Base-by-base conservation (phyloP, 2,329 filamentous ascomycete species). In the Talaromyces marneffei region DNA sequence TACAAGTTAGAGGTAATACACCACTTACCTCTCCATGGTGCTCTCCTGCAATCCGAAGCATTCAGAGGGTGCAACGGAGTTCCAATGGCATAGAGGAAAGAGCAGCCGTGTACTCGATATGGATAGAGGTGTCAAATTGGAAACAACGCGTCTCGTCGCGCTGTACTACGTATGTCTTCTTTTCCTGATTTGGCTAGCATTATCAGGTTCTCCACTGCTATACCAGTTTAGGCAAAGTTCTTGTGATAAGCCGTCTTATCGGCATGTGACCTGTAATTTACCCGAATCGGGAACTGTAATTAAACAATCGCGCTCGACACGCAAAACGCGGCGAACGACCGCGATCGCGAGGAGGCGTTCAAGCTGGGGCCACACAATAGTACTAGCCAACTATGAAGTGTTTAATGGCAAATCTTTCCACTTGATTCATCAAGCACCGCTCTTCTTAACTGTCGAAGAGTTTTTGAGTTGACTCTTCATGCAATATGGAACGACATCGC, bases 301-400 rank as follows among this genome's bases (percentile, higher is more conserved):
- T 62, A 61, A 57, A 58, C 44, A 57, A 58, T 58, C 60, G 54
- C 54, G 46, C 35, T 27, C 46, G 56, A 40, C 55, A 62, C 60
- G 48, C 60, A 62, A 37, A 55, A 62, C 59, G 52, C 60, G 44
- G 57, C 57, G 46, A 60, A 44, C 9, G 35, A 40, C 31, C 16
- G 44, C 54, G 55, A 57, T 56, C 39, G 42, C 60, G 60, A 62
- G 48, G 60, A 62, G 48, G 57, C 46, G 37, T n/a, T 18, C 57
- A 20, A 27, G 44, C 42, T 40, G 37, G 46, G 48, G n/a, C 57
- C 57, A 59, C 57, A 20, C 48, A 31, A n/a, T 31, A 31, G n/a
- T 40, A 27, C 31, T 59, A 31, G 25, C 46, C 48, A 40, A 20
- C 40, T 48, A 55, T 62, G 60, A 29, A 58, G 33, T 42, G 42